Percentiles rank a stretch among this genome's conserved stretches.
Evolutionary conservation across 495 filamentous ascomycete species (phyloP).

Genomic region (Neurospora sp.): DNA sequence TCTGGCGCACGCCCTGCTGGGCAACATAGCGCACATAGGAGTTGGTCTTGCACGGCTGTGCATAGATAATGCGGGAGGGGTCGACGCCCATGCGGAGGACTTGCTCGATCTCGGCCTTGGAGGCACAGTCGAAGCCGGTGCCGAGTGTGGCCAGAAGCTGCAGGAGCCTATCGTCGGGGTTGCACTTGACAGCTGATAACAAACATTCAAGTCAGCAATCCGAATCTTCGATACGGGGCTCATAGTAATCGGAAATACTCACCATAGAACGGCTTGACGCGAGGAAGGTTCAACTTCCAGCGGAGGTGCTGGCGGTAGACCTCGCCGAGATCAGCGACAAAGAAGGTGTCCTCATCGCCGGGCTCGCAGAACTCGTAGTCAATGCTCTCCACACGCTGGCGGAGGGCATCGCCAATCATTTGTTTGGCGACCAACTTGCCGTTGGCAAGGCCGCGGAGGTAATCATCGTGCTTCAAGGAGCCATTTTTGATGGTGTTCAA

Average conservation of each 20-base stretch:
- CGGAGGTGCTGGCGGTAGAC: conserved; percentile 96
- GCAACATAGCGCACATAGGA: conserved; percentile 88
- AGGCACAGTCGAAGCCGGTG: conserved; percentile 96
- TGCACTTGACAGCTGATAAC: conserved; percentile 85
- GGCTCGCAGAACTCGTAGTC: conserved; percentile 77
- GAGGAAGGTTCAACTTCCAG: conserved; percentile 89
- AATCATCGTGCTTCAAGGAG: conserved; percentile 23
- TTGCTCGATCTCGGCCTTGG: conserved; percentile 90
- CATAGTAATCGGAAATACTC: conserved; percentile 22
- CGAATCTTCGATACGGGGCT: not conserved
- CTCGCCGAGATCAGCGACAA: conserved; percentile 95
- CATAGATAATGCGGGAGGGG: conserved; percentile 92
- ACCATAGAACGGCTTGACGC: conserved; percentile 97
- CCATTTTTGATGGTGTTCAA: conserved; percentile 28
- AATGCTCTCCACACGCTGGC: conserved; percentile 68
- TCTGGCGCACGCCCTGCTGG: conserved; percentile 79
- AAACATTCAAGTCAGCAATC: conserved; percentile 1
- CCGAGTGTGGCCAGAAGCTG: conserved; percentile 78
- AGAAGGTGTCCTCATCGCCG: conserved; percentile 94
- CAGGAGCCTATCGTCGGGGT: conserved; percentile 84
- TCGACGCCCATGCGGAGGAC: conserved; percentile 77
- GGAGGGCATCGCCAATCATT: conserved; percentile 70
- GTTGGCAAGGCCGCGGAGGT: conserved; percentile 6
- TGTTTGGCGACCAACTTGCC: conserved; percentile 33
- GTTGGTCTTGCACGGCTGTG: conserved; percentile 98